Evolutionary conservation across 2,329 filamentous ascomycete genomes (phyloP).

Genomic region (Fusarium transvaalense): DNA sequence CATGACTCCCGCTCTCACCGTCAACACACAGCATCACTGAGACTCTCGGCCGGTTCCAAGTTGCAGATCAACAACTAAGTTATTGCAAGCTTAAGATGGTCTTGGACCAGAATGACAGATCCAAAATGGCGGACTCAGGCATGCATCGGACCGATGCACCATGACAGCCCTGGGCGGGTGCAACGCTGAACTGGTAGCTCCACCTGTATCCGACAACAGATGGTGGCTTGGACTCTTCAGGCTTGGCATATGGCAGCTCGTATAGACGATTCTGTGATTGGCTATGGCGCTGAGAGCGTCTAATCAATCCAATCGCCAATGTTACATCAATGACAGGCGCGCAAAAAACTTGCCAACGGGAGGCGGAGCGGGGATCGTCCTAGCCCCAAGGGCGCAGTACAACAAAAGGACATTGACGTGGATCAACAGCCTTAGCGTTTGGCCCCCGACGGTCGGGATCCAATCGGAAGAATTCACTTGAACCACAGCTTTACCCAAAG

Average conservation of each 20-base stretch:
- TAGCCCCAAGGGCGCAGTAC: conserved; percentile 37
- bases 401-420: conserved; percentile 52
- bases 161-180: conserved; percentile 29
- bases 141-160: conserved; percentile 33
- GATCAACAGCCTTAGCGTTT: conserved; percentile 49
- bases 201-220: conserved; percentile 21
- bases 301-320: conserved; percentile 50
- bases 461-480: conserved; percentile 51
- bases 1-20: conserved; percentile 9
- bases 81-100: not conserved
- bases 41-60: conserved; percentile 7
- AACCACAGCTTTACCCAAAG: conserved; percentile 39
- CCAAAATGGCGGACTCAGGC: conserved; percentile 24
- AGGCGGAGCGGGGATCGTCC: conserved; percentile 29
- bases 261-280: conserved; percentile 13
- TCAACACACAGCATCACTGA: conserved; percentile 4
- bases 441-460: conserved; percentile 39
- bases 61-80: conserved; percentile 5
- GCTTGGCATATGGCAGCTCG: conserved; percentile 36
- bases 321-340: conserved; percentile 39
- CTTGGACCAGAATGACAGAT: conserved; percentile 19
- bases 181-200: conserved; percentile 20
- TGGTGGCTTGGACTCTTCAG: conserved; percentile 28
- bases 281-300: conserved; percentile 45
- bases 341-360: conserved; percentile 30